Percentiles rank a stretch among this genome's conserved stretches.
These are phyloP conservation scores for Cryptosporidium ryanae DNA, from an alignment of 169 alveolate genomes.

Conservation along the genomic window DNA sequence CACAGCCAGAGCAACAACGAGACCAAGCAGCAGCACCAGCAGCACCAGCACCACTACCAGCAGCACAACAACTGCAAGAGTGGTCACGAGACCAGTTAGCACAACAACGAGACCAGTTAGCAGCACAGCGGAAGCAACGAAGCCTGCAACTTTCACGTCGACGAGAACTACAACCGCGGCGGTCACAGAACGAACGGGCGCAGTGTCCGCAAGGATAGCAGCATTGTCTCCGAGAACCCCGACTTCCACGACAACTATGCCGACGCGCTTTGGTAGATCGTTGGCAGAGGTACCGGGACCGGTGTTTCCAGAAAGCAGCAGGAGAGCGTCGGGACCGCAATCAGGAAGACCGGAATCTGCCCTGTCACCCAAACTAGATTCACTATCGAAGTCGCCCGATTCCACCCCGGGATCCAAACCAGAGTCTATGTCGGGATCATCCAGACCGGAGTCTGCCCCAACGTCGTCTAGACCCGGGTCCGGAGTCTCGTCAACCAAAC, in stretches of 20 bases:
- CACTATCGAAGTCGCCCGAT: constrained; percentile 16
- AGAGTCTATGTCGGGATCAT: background rate
- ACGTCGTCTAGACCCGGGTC: background rate
- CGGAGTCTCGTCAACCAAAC: background rate
- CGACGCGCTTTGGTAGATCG: constrained; percentile 2
- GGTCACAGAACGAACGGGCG: constrained; percentile 1
- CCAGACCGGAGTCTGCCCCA: background rate
- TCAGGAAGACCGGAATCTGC: constrained; percentile 1
- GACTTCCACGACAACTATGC: constrained; percentile 21
- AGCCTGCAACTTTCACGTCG: constrained; percentile 10
- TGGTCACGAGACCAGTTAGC: constrained; percentile 1
- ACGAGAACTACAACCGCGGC: constrained; percentile 25
- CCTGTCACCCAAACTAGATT: background rate
- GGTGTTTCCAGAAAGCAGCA: background rate
- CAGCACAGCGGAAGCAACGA: background rate
- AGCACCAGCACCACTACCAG: constrained; percentile 13
- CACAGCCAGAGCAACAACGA: constrained; percentile 14
- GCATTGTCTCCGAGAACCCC: background rate
- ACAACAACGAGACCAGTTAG: constrained; percentile 10
- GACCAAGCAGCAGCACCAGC: constrained; percentile 12
- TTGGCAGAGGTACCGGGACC: constrained; percentile 2
- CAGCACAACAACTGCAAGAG: background rate
- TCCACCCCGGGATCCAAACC: background rate
- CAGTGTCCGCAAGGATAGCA: background rate
- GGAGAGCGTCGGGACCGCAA: background rate